These are phyloP conservation scores for Tetrahymena borealis DNA, from an alignment of 73 alveolate species.

Conservation along the genomic window DNA sequence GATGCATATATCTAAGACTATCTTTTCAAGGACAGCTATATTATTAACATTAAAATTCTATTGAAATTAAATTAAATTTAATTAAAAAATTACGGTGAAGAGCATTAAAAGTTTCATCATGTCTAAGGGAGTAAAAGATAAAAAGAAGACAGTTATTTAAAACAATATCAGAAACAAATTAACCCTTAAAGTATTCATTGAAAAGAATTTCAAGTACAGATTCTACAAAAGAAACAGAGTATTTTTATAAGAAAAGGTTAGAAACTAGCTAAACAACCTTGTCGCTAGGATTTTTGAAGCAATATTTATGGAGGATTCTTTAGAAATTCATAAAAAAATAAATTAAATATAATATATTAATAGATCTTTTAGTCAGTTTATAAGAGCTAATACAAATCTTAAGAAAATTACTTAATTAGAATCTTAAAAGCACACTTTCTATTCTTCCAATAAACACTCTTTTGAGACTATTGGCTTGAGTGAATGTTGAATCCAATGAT, in stretches of 20 bases:
- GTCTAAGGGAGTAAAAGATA: background rate
- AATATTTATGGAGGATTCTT: background rate
- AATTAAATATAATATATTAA: background rate
- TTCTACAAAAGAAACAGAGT: background rate
- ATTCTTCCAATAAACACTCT: background rate
- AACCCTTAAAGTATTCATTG: background rate
- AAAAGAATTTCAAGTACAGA: background rate
- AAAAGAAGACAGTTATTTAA: background rate
- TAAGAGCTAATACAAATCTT: too few species aligned
- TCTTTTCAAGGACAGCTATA: slow-evolving; percentile 30
- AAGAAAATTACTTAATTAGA: background rate
- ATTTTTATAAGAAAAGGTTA: background rate
- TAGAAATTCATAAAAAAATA: background rate
- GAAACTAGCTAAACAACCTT: background rate
- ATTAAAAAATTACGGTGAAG: background rate
- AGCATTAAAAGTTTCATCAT: background rate
- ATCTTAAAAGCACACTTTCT: background rate
- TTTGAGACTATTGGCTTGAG: background rate
- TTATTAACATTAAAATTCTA: background rate
- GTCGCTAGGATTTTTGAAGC: background rate
- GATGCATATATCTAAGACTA: slow-evolving; percentile 50
- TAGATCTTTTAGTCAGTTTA: too few species aligned
- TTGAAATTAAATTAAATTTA: background rate
- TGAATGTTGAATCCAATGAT: background rate
- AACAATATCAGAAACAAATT: background rate